phyloP scores from a whole-genome alignment of 371 early-diverging fungal species.

The Mycotypha africana region DNA sequence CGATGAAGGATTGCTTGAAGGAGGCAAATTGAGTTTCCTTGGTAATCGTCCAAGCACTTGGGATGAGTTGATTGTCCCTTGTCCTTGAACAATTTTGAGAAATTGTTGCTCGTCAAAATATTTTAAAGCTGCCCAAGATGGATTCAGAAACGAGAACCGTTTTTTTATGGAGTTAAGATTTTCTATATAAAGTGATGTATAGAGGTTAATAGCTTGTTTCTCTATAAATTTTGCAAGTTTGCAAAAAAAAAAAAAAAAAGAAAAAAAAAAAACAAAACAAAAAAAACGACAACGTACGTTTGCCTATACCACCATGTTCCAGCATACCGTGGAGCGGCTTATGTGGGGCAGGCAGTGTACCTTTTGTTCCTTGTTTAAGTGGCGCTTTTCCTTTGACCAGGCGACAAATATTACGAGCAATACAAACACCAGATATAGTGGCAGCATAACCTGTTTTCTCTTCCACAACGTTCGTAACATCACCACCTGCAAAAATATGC shows the following conservation, averaged over 20 bases:
- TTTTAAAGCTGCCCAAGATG: slow-evolving; percentile 35
- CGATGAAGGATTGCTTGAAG: not conserved
- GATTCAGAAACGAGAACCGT: slow-evolving; percentile 26
- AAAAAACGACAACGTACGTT: slow-evolving; percentile 22
- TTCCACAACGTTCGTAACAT: slow-evolving; percentile 56
- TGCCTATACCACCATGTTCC: slow-evolving; percentile 42
- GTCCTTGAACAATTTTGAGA: slow-evolving; percentile 26
- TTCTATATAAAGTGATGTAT: slow-evolving; percentile 10
- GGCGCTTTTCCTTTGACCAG: slow-evolving; percentile 43
- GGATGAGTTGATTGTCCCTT: slow-evolving; percentile 18
- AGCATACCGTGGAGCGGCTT: slow-evolving; percentile 38
- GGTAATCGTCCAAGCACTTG: slow-evolving; percentile 25
- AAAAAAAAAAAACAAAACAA: not conserved
- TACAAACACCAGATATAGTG: slow-evolving; percentile 48
- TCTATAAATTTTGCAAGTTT: too few species aligned
- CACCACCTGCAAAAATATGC: slow-evolving; percentile 67
- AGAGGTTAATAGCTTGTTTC: not conserved
- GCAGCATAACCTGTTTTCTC: slow-evolving; percentile 64
- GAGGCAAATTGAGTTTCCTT: slow-evolving; percentile 18
- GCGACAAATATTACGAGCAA: slow-evolving; percentile 47
- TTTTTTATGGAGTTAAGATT: slow-evolving; percentile 20
- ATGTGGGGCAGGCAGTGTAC: slow-evolving; percentile 30
- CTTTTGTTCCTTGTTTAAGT: slow-evolving; percentile 35
- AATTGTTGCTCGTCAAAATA: slow-evolving; percentile 35
- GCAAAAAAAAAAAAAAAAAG: too few species aligned